Evolutionary conservation across 2,329 filamentous ascomycete species (phyloP), one percentile per base, ranked within the genome.

Genomic region (Verticillium nubilum): DNA sequence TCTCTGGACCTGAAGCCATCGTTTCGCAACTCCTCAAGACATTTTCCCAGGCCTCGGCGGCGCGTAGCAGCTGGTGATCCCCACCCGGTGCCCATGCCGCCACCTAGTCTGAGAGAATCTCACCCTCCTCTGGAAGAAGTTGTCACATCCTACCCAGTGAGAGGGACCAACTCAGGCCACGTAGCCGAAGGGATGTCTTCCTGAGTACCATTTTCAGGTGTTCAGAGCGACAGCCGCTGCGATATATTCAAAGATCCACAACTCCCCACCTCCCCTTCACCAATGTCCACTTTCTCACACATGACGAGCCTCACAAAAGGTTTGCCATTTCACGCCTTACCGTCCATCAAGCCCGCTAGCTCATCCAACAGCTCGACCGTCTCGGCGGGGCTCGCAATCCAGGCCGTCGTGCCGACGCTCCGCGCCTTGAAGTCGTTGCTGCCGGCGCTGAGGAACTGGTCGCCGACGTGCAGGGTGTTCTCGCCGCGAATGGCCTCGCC

Each of bases 371-470:
- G 74, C 66, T 91, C 87, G 42, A 97, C 91, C 29, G 95, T 99
- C 80, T 99, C 95, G 0, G 83, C 80, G 0, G 95, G 95, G 70
- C 86, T 97, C 1, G 95, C 94, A 65, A 99, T 96, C 95, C 95
- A 99, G 1, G 94, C 93, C 25, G 95, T 98, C 1, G 94, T 97
- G 33, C 91, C 95, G 23, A 96, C 93, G 67, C 92, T 85, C 29
- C 94, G 82, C 7, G 94, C 91, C 78, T 97, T 97, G 80, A 98
- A 99, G 74, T 99, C 95, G 75, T 99, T 99, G 17, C 92, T 92
- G 0, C 93, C 93, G 3, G 94, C 94, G 62, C 91, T 96, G 63
- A 99, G 77, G 73, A 99, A 99, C 76, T 99, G 95, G 74, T 99
- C 95, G 15, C 95, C 95, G 4, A 99, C 91, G 75, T 99, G 95